A percentile compares a stretch with the other conserved stretches of the same genome.
Evolutionary conservation across 257 asterid species (phyloP).

Genomic region (Solanum chilense): DNA sequence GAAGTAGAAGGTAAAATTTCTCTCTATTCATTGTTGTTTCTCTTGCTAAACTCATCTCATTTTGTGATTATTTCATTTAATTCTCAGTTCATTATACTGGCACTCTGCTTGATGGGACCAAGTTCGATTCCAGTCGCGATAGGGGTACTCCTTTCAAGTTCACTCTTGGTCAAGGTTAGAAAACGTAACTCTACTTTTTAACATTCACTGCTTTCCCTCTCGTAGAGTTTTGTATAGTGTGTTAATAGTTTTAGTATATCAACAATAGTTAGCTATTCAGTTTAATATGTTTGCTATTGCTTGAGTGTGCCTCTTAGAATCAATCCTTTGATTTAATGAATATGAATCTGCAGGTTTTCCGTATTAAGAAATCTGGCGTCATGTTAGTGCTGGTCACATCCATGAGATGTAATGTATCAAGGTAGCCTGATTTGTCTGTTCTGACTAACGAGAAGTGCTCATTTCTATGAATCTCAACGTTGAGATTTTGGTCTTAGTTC

Average conservation of each 20-base stretch:
- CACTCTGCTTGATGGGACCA: slow-evolving; percentile 58
- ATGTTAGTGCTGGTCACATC: background rate
- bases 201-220: background rate
- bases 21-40: background rate
- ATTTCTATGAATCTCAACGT: background rate
- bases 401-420: background rate
- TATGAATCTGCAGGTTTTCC: background rate
- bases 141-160: slow-evolving; percentile 43
- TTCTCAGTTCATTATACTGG: slow-evolving; percentile 55
- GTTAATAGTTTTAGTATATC: background rate
- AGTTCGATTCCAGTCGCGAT: slow-evolving; percentile 67
- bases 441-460: background rate
- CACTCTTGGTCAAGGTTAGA: slow-evolving; percentile 66
- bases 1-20: slow-evolving; percentile 37
- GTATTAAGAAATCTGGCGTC: background rate
- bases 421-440: background rate
- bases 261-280: background rate
- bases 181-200: background rate
- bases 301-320: background rate
- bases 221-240: background rate
- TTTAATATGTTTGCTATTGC: background rate
- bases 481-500: background rate
- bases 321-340: background rate
- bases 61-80: background rate
- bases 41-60: background rate